phyloP scores from a whole-genome alignment of 805 yeast species.

The Metschnikowia drakensbergensis region DNA sequence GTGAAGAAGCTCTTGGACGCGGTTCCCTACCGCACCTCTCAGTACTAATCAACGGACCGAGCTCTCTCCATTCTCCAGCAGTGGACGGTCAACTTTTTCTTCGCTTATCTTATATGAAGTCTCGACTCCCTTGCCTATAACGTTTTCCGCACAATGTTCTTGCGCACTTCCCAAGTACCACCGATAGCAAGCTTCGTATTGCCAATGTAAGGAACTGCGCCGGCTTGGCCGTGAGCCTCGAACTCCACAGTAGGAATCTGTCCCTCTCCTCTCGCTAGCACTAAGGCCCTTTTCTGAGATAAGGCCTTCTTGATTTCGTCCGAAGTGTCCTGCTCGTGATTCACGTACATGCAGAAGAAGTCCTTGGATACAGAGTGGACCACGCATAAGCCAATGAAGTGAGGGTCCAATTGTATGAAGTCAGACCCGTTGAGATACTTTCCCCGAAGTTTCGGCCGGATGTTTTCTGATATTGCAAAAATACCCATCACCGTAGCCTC shows the following conservation, averaged over 20 bases:
- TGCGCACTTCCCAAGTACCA: conserved; percentile 54
- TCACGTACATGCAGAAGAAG: conserved; percentile 55
- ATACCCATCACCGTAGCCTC: conserved; percentile 17
- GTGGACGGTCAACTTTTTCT: no score
- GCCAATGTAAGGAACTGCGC: conserved; percentile 19
- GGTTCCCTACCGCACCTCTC: background rate
- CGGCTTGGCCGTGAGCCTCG: conserved; percentile 8
- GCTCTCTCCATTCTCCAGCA: no score
- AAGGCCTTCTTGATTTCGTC: conserved; percentile 6
- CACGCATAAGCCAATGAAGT: conserved; percentile 52
- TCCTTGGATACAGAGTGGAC: conserved; percentile 52
- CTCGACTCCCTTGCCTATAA: background rate
- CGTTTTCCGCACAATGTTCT: conserved; percentile 15
- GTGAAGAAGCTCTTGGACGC: background rate
- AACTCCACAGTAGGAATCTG: conserved; percentile 62
- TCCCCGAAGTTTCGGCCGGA: background rate
- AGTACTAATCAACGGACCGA: background rate
- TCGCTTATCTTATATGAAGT: background rate
- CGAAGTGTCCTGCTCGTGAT: conserved; percentile 25
- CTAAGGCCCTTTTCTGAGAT: conserved; percentile 24
- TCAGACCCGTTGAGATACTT: conserved; percentile 3
- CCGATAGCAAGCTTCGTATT: conserved; percentile 42
- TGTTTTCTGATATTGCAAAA: conserved; percentile 1
- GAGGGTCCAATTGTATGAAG: conserved; percentile 1
- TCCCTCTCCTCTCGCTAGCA: conserved; percentile 59